Conservation (phyloP, 176 grass and related monocot genomes). For the bread wheat (Triticum aestivum) region DNA sequence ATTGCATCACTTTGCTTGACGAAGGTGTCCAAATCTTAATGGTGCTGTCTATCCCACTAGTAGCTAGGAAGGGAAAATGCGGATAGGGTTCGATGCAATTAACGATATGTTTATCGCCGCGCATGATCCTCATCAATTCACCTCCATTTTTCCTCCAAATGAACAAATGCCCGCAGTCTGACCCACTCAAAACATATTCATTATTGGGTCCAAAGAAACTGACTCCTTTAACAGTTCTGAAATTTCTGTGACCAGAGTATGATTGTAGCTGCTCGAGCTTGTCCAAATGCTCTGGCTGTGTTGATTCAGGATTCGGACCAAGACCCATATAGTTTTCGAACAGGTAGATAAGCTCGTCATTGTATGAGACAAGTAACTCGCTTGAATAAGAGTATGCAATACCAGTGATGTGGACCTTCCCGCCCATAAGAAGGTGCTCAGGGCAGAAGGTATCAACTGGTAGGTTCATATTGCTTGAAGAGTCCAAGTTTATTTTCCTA, state of each 20-base stretch:
- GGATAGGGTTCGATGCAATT: slow-evolving; percentile 82
- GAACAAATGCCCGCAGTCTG: slow-evolving; percentile 84
- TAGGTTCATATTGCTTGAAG: slow-evolving; percentile 40
- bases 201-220: slow-evolving; percentile 78
- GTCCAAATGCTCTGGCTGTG: slow-evolving; percentile 32
- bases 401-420: slow-evolving; percentile 57
- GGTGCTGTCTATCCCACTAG: slow-evolving; percentile 72
- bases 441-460: slow-evolving; percentile 74
- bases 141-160: slow-evolving; percentile 82
- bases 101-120: slow-evolving; percentile 60
- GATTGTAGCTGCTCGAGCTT: slow-evolving; percentile 43
- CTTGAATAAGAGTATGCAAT: slow-evolving; percentile 68
- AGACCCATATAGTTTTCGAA: slow-evolving; percentile 69
- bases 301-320: slow-evolving; percentile 43
- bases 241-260: slow-evolving; percentile 84
- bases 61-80: slow-evolving; percentile 65
- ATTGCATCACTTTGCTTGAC: slow-evolving; percentile 9
- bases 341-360: slow-evolving; percentile 73
- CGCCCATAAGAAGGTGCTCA: slow-evolving; percentile 51
- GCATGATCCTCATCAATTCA: slow-evolving; percentile 73
- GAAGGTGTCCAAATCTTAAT: slow-evolving; percentile 72
- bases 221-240: slow-evolving; percentile 69
- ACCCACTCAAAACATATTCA: slow-evolving; percentile 89
- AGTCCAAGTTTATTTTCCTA: slow-evolving; percentile 42
- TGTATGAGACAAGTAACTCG: slow-evolving; percentile 86